A percentile compares a stretch with the other conserved stretches of the same genome.
These are phyloP conservation scores for Fusarium liriodendri DNA, from an alignment of 2,329 filamentous ascomycete species.

Conservation along the genomic window DNA sequence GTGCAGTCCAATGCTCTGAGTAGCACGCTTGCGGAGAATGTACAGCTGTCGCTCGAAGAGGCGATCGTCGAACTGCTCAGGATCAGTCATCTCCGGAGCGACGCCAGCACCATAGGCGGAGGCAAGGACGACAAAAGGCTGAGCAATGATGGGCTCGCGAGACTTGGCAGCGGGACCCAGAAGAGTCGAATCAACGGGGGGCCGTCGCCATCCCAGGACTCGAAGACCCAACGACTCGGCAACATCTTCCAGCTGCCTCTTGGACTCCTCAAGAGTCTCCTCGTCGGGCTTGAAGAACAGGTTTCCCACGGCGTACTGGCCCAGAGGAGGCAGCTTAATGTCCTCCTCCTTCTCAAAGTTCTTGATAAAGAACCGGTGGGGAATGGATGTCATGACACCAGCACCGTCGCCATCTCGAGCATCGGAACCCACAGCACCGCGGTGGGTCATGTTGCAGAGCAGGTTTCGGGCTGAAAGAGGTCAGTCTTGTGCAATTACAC, in stretches of 20 bases:
- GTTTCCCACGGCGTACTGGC: constrained; percentile 97
- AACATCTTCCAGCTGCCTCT: constrained; percentile 93
- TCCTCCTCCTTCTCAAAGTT: constrained; percentile 94
- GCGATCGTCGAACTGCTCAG: constrained; percentile 83
- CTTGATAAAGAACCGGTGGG: constrained; percentile 98
- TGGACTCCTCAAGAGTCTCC: constrained; percentile 89
- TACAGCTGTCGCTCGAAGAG: constrained; percentile 94
- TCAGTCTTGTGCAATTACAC: background rate
- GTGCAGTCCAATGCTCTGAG: constrained; percentile 92
- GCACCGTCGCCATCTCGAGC: constrained; percentile 97
- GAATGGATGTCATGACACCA: constrained; percentile 99
- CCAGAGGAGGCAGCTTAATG: constrained; percentile 85
- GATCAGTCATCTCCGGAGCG: constrained; percentile 81
- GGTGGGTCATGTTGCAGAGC: constrained; percentile 99
- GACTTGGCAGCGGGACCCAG: constrained; percentile 93
- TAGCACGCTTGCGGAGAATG: constrained; percentile 92
- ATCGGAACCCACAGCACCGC: constrained; percentile 97
- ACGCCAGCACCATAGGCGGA: constrained; percentile 86
- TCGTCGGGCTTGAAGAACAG: constrained; percentile 98
- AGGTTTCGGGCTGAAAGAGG: constrained; percentile 79
- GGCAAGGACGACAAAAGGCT: constrained; percentile 92
- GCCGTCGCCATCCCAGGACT: constrained; percentile 95
- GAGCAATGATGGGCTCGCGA: constrained; percentile 92
- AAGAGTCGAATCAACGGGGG: constrained; percentile 91
- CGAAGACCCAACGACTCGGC: constrained; percentile 88